Percentiles rank a stretch among this genome's conserved stretches.
Conservation (phyloP, 2,329 filamentous ascomycete species). For the Zymoseptoria brevis region DNA sequence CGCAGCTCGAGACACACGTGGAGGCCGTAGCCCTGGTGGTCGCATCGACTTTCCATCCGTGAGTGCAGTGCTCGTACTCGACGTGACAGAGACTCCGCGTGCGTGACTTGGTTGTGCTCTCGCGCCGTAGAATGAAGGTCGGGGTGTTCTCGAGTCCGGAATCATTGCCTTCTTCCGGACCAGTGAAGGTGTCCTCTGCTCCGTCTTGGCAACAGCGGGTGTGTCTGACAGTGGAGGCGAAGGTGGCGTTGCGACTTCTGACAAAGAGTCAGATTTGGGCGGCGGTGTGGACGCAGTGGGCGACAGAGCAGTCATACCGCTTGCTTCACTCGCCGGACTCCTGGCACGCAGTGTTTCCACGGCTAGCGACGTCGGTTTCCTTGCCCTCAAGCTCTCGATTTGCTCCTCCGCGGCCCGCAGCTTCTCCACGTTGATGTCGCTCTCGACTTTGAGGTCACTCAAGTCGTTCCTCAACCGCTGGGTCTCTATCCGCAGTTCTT, state of each 20-base stretch:
- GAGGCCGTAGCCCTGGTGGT: slow-evolving; percentile 40
- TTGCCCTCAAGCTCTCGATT: slow-evolving; percentile 42
- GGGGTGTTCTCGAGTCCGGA: slow-evolving; percentile 47
- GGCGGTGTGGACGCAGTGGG: slow-evolving; percentile 85
- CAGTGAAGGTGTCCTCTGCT: slow-evolving; percentile 34
- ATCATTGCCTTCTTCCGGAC: slow-evolving; percentile 30
- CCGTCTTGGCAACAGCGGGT: slow-evolving; percentile 48
- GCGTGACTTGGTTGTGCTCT: slow-evolving; percentile 43
- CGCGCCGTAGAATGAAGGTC: slow-evolving; percentile 37
- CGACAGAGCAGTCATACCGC: slow-evolving; percentile 72
- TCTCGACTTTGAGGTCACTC: slow-evolving; percentile 87
- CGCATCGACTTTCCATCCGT: slow-evolving; percentile 23
- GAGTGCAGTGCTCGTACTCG: slow-evolving; percentile 19
- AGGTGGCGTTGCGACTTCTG: slow-evolving; percentile 71
- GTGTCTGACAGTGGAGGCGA: slow-evolving; percentile 90
- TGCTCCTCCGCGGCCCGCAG: slow-evolving; percentile 60
- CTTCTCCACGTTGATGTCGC: slow-evolving; percentile 90
- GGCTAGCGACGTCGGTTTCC: slow-evolving; percentile 44
- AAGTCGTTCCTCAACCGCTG: slow-evolving; percentile 87
- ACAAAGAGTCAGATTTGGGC: slow-evolving; percentile 56
- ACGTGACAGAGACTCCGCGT: slow-evolving; percentile 49
- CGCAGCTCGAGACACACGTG: slow-evolving; percentile 18
- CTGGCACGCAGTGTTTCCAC: slow-evolving; percentile 37
- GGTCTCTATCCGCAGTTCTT: slow-evolving; percentile 77
- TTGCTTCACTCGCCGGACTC: slow-evolving; percentile 44